A percentile compares a stretch with the other conserved stretches of the same genome.
Evolutionary conservation across 495 filamentous ascomycete genomes (phyloP).

Genomic region (Entonaema liquescens): DNA sequence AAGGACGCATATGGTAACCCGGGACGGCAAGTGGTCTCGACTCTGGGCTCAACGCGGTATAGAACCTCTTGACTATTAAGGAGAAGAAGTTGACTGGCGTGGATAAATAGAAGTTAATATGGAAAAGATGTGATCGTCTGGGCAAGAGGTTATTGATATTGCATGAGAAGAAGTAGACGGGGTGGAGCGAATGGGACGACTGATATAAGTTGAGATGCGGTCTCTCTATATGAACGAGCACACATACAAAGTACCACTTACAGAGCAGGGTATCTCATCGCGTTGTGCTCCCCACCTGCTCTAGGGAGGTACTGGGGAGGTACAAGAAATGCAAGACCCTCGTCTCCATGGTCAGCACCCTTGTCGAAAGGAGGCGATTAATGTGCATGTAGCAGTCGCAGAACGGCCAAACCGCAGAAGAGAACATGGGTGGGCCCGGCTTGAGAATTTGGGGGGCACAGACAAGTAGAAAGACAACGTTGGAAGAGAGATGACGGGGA

Average conservation of each 20-base stretch:
- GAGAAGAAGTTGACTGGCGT: constrained; percentile 50
- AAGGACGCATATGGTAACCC: constrained; percentile 45
- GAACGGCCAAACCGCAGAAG: constrained; percentile 35
- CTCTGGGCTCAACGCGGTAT: constrained; percentile 49
- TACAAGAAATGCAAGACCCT: constrained; percentile 31
- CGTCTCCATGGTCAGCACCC: constrained; percentile 21
- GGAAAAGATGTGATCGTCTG: constrained; percentile 50
- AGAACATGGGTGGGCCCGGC: constrained; percentile 36
- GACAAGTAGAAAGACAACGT: not conserved
- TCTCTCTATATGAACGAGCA: constrained; percentile 43
- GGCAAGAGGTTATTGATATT: constrained; percentile 45
- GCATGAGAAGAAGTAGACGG: constrained; percentile 46
- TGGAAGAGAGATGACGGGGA: constrained; percentile 11
- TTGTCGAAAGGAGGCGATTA: constrained; percentile 41
- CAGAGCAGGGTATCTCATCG: constrained; percentile 34
- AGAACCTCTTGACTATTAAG: constrained; percentile 49
- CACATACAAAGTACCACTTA: constrained; percentile 22
- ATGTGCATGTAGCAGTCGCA: constrained; percentile 35
- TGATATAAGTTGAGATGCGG: constrained; percentile 43
- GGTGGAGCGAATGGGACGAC: constrained; percentile 44
- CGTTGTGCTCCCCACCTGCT: constrained; percentile 37
- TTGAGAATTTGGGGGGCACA: constrained; percentile 32
- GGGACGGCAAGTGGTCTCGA: constrained; percentile 36
- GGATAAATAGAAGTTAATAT: constrained; percentile 59
- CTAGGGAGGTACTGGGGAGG: constrained; percentile 33